These are phyloP conservation scores for Sesbania bispinosa DNA, from an alignment of 306 rosid genomes.

Conservation along the genomic window DNA sequence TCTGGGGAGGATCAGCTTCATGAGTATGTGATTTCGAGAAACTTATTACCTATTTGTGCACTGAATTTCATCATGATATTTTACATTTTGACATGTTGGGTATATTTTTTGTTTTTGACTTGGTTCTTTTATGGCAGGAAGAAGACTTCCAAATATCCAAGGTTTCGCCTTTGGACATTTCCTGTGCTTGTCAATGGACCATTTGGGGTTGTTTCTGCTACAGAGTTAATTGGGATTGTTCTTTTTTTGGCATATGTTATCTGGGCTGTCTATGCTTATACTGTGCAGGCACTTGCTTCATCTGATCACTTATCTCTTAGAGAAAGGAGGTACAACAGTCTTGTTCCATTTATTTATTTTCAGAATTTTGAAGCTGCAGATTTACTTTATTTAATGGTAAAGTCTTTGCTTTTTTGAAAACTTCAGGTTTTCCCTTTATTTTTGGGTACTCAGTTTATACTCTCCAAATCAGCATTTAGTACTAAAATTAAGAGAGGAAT, in stretches of 20 bases:
- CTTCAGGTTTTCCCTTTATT: background rate
- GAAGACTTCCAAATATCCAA: constrained; percentile 47
- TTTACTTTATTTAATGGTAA: background rate
- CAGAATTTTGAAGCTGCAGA: constrained; percentile 6
- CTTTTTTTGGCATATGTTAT: constrained; percentile 55
- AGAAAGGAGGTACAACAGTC: constrained; percentile 40
- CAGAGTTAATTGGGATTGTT: constrained; percentile 74
- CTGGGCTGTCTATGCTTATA: constrained; percentile 62
- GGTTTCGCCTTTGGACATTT: constrained; percentile 75
- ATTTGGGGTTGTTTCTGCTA: constrained; percentile 81
- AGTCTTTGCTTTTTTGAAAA: background rate
- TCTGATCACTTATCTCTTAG: constrained; percentile 22
- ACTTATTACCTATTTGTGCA: background rate
- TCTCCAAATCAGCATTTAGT: background rate
- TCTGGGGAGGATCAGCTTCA: constrained; percentile 54
- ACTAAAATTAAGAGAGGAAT: background rate
- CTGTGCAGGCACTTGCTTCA: constrained; percentile 29
- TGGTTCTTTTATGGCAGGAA: constrained; percentile 44
- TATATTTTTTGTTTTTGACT: background rate
- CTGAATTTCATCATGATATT: background rate
- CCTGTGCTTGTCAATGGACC: constrained; percentile 86
- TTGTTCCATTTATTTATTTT: background rate
- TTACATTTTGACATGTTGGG: background rate
- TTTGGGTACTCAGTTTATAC: background rate
- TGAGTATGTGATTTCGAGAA: constrained; percentile 38